These are phyloP conservation scores for Lycium ferocissimum DNA, from an alignment of 257 asterid species.

Conservation along the genomic window DNA sequence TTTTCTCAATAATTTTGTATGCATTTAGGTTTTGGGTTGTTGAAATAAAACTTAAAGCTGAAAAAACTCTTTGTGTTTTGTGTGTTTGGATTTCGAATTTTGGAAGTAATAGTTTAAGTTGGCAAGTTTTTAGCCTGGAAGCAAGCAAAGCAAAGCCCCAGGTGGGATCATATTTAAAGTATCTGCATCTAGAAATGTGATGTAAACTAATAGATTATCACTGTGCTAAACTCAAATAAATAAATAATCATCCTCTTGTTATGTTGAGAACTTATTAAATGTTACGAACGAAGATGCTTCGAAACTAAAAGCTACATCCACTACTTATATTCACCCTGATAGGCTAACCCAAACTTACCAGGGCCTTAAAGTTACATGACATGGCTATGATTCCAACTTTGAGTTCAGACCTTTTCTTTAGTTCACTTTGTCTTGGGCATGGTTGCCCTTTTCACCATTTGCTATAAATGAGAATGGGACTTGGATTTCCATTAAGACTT, in stretches of 20 bases:
- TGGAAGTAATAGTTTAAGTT: not conserved
- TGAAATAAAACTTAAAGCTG: not conserved
- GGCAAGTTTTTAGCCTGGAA: not conserved
- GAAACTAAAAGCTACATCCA: not conserved
- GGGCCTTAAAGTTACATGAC: not conserved
- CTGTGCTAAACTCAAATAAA: not conserved
- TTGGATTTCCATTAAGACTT: not conserved
- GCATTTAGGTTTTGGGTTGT: conserved; percentile 22
- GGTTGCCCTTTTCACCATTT: not conserved
- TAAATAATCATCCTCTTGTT: not conserved
- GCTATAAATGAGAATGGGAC: not conserved
- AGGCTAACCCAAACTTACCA: not conserved
- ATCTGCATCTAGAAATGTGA: conserved; percentile 9
- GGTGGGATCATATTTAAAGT: not conserved
- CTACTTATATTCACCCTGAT: not conserved
- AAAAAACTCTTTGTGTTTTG: not conserved
- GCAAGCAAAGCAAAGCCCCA: not conserved
- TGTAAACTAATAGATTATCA: not conserved
- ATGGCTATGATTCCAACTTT: not conserved
- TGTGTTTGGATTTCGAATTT: not conserved
- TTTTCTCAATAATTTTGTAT: conserved; percentile 20
- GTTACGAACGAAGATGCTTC: not conserved
- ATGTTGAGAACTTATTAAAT: not conserved
- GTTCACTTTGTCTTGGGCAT: not conserved
- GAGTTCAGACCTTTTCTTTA: not conserved